Evolutionary conservation across 2,329 filamentous ascomycete species (phyloP).

Genomic region (Colletotrichum chrysophilum): DNA sequence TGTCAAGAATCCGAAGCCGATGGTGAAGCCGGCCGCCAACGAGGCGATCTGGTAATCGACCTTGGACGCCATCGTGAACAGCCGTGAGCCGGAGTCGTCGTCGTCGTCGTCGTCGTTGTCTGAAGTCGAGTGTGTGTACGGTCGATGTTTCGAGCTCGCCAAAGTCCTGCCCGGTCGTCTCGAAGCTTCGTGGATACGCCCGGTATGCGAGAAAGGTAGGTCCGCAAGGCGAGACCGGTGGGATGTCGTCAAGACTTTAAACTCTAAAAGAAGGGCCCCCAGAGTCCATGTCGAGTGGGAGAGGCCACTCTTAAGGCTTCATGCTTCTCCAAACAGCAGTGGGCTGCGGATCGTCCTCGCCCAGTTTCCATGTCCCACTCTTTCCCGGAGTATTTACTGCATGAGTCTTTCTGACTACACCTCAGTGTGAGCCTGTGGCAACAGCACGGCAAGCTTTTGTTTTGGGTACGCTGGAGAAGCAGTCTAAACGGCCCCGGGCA

Average conservation of each 20-base stretch:
- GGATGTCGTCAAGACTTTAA: background rate
- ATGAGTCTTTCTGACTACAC: background rate
- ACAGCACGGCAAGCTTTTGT: background rate
- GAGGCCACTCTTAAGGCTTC: background rate
- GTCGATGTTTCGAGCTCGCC: background rate
- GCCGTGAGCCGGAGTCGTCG: background rate
- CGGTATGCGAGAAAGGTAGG: background rate
- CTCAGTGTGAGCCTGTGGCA: background rate
- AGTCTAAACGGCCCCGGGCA: background rate
- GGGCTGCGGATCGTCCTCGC: background rate
- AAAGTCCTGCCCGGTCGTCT: background rate
- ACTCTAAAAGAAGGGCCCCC: background rate
- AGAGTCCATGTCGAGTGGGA: background rate
- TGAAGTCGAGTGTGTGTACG: background rate
- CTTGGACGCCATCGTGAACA: conserved; percentile 20
- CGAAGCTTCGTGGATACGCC: background rate
- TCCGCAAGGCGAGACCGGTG: background rate
- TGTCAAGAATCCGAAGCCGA: conserved; percentile 47
- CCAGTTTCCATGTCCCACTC: background rate
- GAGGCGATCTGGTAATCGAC: conserved; percentile 33
- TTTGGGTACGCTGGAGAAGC: background rate
- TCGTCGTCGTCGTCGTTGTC: background rate
- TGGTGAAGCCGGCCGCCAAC: conserved; percentile 35
- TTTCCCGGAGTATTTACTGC: background rate
- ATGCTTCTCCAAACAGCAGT: background rate